phyloP scores from a whole-genome alignment of 176 grass and related monocot genomes.

The Secale cereale region DNA sequence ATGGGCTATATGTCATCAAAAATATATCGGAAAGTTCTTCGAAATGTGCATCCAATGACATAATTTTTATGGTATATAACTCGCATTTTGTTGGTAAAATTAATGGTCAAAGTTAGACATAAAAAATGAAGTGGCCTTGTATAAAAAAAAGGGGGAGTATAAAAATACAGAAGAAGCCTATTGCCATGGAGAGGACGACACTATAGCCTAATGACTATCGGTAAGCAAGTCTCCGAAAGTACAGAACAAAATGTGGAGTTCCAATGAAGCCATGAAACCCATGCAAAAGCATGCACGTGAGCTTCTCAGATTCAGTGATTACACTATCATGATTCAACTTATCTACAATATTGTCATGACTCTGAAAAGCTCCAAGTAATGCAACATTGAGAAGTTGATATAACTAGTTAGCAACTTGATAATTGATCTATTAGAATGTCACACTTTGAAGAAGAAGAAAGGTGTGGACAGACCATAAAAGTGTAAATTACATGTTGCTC shows the following conservation, averaged over 20 bases:
- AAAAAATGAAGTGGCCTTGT: no score
- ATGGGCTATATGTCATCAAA: no score
- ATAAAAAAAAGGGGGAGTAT: not conserved
- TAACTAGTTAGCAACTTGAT: not conserved
- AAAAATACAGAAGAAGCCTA: not conserved
- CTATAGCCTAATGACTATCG: not conserved
- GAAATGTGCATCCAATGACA: no score
- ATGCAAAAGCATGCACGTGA: not conserved
- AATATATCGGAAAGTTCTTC: no score
- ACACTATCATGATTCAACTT: not conserved
- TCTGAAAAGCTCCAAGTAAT: not conserved
- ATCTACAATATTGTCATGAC: not conserved
- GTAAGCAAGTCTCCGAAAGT: not conserved
- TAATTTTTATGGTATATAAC: no score
- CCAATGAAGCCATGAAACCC: not conserved
- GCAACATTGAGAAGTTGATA: not conserved
- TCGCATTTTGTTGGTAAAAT: no score
- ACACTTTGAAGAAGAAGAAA: not conserved
- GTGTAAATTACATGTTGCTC: not conserved
- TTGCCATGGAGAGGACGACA: not conserved
- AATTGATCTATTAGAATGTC: slow-evolving; percentile 14
- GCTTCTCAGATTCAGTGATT: not conserved
- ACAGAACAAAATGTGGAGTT: not conserved
- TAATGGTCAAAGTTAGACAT: no score
- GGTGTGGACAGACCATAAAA: not conserved